phyloP scores from a whole-genome alignment of 768 basidiomycete genomes.

The Lepiota subincarnata region DNA sequence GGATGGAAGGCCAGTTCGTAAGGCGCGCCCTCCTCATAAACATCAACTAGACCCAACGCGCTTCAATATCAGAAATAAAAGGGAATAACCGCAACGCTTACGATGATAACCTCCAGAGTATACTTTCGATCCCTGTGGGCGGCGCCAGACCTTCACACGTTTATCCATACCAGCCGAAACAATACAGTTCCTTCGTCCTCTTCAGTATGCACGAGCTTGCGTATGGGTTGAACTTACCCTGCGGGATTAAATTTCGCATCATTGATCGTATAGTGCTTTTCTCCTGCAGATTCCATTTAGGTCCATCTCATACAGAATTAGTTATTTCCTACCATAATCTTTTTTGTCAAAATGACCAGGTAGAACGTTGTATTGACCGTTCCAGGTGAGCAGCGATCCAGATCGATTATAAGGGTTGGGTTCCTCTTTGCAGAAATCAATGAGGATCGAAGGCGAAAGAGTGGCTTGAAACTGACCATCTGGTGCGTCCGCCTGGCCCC shows the following conservation, averaged over 20 bases:
- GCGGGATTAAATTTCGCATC: constrained; percentile 52
- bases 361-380: constrained; percentile 18
- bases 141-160: constrained; percentile 6
- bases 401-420: constrained; percentile 41
- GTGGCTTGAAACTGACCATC: constrained; percentile 19
- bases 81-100: constrained; percentile 7
- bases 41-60: constrained; percentile 7
- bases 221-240: constrained; percentile 27
- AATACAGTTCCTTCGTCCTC: neutral
- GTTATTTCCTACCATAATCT: constrained; percentile 13
- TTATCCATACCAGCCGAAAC: constrained; percentile 14
- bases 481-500: constrained; percentile 35
- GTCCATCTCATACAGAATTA: neutral
- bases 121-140: neutral
- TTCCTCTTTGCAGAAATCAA: constrained; percentile 20
- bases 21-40: constrained; percentile 24
- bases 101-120: constrained; percentile 7
- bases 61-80: neutral
- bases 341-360: constrained; percentile 17
- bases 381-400: constrained; percentile 44
- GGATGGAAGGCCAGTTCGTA: constrained; percentile 45
- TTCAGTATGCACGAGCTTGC: neutral
- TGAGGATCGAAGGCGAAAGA: neutral
- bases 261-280: constrained; percentile 51
- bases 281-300: constrained; percentile 1